Evolutionary conservation across 1,284 basidiomycete genomes (phyloP).

Genomic region (Tetrapyrgos nigripes): DNA sequence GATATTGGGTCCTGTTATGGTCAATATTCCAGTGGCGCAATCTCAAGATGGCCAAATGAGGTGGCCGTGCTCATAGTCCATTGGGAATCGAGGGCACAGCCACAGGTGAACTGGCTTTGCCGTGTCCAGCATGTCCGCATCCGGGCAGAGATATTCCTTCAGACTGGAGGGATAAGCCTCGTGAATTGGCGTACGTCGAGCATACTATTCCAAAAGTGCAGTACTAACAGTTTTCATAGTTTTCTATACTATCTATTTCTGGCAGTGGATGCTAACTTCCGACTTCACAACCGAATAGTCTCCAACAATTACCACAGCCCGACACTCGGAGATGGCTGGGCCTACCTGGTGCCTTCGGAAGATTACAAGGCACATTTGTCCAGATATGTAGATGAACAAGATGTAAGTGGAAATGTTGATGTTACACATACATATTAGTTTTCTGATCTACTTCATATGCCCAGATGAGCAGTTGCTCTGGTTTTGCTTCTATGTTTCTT

Average conservation of each 20-base stretch:
- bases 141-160: slow-evolving; percentile 37
- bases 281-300: neutral
- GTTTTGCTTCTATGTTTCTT: slow-evolving; percentile 8
- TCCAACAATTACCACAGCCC: neutral
- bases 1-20: slow-evolving; percentile 28
- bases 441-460: neutral
- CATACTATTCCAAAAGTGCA: neutral
- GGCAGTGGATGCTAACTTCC: slow-evolving; percentile 1
- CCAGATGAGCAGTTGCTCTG: slow-evolving; percentile 11
- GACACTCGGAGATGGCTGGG: neutral
- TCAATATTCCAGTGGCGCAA: slow-evolving; percentile 37
- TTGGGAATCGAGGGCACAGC: slow-evolving; percentile 25
- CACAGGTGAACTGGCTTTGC: slow-evolving; percentile 35
- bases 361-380: slow-evolving; percentile 17
- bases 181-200: neutral
- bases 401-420: neutral
- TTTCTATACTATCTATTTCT: slow-evolving; percentile 22
- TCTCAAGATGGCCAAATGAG: slow-evolving; percentile 35
- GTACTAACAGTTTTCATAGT: neutral
- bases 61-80: slow-evolving; percentile 33
- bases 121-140: slow-evolving; percentile 43
- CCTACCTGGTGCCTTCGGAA: slow-evolving; percentile 3
- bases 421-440: neutral
- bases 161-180: slow-evolving; percentile 23
- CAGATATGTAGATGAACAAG: neutral